Percentiles rank a stretch among this genome's conserved stretches.
Evolutionary conservation across 2,329 filamentous ascomycete species (phyloP).

Genomic region (Aspergillus japonicus): DNA sequence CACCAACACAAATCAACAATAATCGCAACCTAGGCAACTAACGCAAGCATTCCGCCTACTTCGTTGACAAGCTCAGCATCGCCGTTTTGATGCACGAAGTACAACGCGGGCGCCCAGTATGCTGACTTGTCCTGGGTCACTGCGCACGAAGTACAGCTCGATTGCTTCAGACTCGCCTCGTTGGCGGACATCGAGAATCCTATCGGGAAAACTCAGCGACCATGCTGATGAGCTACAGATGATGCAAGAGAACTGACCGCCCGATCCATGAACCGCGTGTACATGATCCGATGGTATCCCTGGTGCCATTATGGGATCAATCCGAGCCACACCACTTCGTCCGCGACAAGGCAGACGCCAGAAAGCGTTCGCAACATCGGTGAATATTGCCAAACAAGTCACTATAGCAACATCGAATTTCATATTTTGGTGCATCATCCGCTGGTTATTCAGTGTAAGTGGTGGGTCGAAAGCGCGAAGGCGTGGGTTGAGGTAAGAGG

Average conservation of each 20-base stretch:
- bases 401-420: conserved; percentile 22
- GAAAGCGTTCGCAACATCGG: conserved; percentile 61
- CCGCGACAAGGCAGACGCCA: conserved; percentile 87
- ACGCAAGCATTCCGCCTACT: conserved; percentile 82
- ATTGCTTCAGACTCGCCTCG: conserved; percentile 57
- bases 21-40: conserved; percentile 45
- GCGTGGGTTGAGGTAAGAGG: conserved; percentile 10
- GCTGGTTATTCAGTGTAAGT: conserved; percentile 16
- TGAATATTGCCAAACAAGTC: conserved; percentile 31
- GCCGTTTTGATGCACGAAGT: conserved; percentile 71
- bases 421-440: conserved; percentile 18
- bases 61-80: conserved; percentile 68
- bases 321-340: conserved; percentile 64
- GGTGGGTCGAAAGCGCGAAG: conserved; percentile 16
- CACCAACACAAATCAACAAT: neutral
- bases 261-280: conserved; percentile 74
- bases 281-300: conserved; percentile 62
- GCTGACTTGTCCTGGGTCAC: conserved; percentile 80
- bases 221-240: conserved; percentile 3
- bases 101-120: conserved; percentile 80
- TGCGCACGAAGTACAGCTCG: conserved; percentile 75
- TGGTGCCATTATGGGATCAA: conserved; percentile 73
- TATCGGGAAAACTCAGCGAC: conserved; percentile 36
- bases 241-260: conserved; percentile 58
- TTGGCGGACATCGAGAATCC: conserved; percentile 63